These are phyloP conservation scores for Sporothrix curviconia DNA, from an alignment of 2,329 filamentous ascomycete genomes.

Conservation along the genomic window DNA sequence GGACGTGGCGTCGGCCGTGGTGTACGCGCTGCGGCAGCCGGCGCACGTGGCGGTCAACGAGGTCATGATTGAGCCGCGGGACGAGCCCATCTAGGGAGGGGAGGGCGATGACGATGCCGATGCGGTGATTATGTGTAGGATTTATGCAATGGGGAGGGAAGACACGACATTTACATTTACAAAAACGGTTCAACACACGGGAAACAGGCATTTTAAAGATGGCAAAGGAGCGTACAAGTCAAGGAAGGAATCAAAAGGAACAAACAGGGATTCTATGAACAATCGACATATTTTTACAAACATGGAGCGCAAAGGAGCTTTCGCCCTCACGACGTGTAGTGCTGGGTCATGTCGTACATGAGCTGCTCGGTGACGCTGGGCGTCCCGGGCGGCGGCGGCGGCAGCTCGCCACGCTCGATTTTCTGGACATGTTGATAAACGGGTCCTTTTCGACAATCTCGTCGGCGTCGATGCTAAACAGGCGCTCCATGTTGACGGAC, in stretches of 20 bases:
- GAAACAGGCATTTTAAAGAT: too few species aligned
- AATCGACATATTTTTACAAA: too few species aligned
- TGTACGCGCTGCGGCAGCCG: constrained; percentile 69
- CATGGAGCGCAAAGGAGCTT: background rate
- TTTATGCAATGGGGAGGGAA: background rate
- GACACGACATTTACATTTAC: background rate
- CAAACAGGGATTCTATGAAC: too few species aligned
- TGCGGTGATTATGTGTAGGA: background rate
- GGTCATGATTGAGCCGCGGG: constrained; percentile 69
- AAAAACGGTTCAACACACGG: background rate
- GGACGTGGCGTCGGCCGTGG: constrained; percentile 65
- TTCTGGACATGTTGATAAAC: constrained; percentile 21
- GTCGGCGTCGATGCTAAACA: constrained; percentile 20
- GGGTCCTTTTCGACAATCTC: constrained; percentile 20
- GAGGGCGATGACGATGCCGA: too few species aligned
- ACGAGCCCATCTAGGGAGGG: constrained; percentile 58
- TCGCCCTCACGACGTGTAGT: constrained; percentile 7
- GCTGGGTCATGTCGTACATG: constrained; percentile 20
- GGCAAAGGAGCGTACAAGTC: too few species aligned
- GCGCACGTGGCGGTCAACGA: constrained; percentile 74
- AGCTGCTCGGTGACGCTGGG: constrained; percentile 13
- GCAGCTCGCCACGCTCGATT: background rate
- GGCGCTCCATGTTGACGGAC: constrained; percentile 20
- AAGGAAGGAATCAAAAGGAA: too few species aligned
- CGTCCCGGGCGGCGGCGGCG: background rate